Evolutionary conservation across 176 grass and related monocot species (phyloP).

Genomic region (Triticum monococcum): DNA sequence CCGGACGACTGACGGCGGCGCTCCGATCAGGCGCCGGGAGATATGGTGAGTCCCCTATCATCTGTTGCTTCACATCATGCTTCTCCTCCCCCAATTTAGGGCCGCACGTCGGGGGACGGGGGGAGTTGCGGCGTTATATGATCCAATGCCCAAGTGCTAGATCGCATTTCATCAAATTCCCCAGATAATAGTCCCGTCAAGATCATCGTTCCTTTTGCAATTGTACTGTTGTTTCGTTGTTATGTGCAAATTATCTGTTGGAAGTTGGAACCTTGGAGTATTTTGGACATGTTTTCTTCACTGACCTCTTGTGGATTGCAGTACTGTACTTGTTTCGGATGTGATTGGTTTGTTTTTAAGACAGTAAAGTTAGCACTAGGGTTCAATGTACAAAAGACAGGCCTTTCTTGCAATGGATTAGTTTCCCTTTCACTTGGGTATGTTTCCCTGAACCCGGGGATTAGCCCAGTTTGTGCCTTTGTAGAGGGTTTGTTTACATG

Average conservation of each 20-base stretch:
- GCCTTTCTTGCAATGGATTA: not conserved
- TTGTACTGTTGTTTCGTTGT: not conserved
- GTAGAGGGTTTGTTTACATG: not conserved
- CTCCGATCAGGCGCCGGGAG: not conserved
- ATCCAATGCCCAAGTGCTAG: not conserved
- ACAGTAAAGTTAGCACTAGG: not conserved
- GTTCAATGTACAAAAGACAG: not conserved
- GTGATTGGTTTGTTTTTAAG: not conserved
- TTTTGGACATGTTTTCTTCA: not conserved
- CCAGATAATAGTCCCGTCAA: not conserved
- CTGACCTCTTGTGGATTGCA: not conserved
- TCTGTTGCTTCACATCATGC: not conserved
- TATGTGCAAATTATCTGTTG: not conserved
- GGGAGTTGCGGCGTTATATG: not conserved
- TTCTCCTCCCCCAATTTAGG: not conserved
- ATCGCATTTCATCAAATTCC: not conserved
- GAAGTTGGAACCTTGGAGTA: not conserved
- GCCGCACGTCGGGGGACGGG: not conserved
- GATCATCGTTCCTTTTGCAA: not conserved
- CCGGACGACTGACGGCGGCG: not conserved
- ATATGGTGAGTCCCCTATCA: not conserved
- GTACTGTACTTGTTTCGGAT: not conserved
- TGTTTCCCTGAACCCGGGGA: not conserved
- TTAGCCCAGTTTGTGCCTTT: not conserved
- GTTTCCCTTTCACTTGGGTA: not conserved